Evolutionary conservation across 139 green algal species (phyloP), one percentile per base, ranked within the genome.

Genomic region (Zygnema cylindricum): DNA sequence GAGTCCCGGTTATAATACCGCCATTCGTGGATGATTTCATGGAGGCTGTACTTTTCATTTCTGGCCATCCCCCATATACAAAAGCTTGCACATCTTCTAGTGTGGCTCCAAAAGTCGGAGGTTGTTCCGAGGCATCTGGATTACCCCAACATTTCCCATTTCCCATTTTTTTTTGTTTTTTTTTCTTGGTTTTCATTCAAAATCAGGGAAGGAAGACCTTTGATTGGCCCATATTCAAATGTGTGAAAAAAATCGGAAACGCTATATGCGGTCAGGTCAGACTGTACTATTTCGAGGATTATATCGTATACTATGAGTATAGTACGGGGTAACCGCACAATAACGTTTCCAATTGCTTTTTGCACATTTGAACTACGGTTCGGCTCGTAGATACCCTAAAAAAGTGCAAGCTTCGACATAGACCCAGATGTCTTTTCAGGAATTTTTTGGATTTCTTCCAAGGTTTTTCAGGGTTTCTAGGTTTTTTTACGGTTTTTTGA

Each of bases 41-140:
- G 2, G 42, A 43, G 23, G 36, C 39, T 21, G 33, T 43, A 21
- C 32, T 69, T 42, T 22, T n/a, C 63, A 81, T 11, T n/a, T 71
- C 85, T 25, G 32, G 32, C 85, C 85, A 89, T 41, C 36, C 69
- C 22, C 86, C 86, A 11, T 75, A 2, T 23, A 91, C 25, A 76
- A 87, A 87, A 1, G 30, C 86, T 43, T 81, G 77, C 32, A 91
- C 40, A 55, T 91, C 77, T 30, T 25, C 16, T 23, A 25, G 21
- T 2, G 38, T 33, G n/a, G 86, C 86, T 43, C 86, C 86, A 43
- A 91, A 91, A 3, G 86, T 90, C 3, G 85, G 85, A 30, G 84
- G 55, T 43, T 90, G 85, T 63, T 90, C 85, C 3, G 76, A 76
- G 2, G 85, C 85, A 41, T 90, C 85, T 86, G 82, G 39, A 43